Evolutionary conservation across 768 basidiomycete genomes (phyloP).

Genomic region (Thelephora ganbajun): DNA sequence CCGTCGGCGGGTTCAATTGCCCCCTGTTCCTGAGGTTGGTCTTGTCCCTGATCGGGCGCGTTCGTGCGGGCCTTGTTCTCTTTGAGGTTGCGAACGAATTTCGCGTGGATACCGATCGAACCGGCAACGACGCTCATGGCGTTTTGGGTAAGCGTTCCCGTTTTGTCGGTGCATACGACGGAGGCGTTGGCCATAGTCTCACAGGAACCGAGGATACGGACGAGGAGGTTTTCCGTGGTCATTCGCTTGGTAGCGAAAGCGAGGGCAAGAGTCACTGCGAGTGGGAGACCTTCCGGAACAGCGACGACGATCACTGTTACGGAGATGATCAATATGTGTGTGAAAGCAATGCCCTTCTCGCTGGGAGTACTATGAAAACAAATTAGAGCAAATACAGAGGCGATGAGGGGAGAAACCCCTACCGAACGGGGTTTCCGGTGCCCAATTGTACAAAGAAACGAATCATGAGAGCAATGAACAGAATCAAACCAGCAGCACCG

Average conservation of each 20-base stretch:
- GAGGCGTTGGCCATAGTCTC: constrained; percentile 99
- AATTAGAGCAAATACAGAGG: not conserved
- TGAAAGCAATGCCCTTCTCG: constrained; percentile 81
- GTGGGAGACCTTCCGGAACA: constrained; percentile 85
- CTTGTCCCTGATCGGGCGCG: constrained; percentile 36
- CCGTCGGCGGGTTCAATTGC: not conserved
- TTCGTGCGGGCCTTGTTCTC: constrained; percentile 63
- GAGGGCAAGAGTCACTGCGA: constrained; percentile 91
- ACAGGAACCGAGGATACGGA: constrained; percentile 90
- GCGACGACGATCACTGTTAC: constrained; percentile 87
- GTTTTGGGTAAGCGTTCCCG: constrained; percentile 93
- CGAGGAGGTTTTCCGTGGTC: constrained; percentile 89
- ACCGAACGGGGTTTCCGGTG: constrained; percentile 42
- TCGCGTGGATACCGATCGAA: constrained; percentile 85
- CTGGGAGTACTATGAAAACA: constrained; percentile 38
- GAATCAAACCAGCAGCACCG: constrained; percentile 60
- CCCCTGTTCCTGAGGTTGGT: constrained; percentile 3
- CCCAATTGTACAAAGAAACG: constrained; percentile 87
- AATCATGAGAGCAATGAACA: constrained; percentile 83
- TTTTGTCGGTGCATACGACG: constrained; percentile 93
- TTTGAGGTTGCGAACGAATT: constrained; percentile 73
- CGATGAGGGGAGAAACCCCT: constrained; percentile 3
- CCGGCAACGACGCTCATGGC: constrained; percentile 94
- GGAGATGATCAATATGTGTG: constrained; percentile 86
- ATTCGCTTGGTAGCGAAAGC: constrained; percentile 98